Percentiles rank a stretch among this genome's conserved stretches.
phyloP scores from a whole-genome alignment of 2,329 filamentous ascomycete species.

The Beauveria sp. region DNA sequence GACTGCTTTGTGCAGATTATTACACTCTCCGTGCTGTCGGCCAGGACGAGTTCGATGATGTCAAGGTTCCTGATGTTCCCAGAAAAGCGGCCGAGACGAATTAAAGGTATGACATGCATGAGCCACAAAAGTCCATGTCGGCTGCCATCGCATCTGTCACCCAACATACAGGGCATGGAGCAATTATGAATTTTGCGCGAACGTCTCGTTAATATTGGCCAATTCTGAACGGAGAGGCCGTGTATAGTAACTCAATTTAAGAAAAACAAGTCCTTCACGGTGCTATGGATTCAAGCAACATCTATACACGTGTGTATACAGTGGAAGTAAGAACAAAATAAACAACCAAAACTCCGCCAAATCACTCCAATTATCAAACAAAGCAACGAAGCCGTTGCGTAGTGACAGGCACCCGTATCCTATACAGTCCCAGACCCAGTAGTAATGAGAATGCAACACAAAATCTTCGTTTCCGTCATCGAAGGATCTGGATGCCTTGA shows the following conservation, averaged over 20 bases:
- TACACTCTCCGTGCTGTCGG: constrained; percentile 75
- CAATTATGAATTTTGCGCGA: background rate
- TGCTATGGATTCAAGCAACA: background rate
- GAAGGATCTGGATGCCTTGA: constrained; percentile 18
- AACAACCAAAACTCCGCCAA: constrained; percentile 8
- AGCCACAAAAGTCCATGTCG: background rate
- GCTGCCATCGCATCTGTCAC: background rate
- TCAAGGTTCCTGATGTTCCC: constrained; percentile 75
- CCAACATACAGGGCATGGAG: background rate
- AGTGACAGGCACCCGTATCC: background rate
- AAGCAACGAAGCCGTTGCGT: background rate
- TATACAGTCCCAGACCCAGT: background rate
- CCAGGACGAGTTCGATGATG: constrained; percentile 95
- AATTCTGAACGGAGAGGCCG: background rate
- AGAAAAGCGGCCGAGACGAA: constrained; percentile 35
- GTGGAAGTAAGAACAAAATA: background rate
- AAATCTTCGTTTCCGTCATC: constrained; percentile 15
- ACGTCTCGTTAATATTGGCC: background rate
- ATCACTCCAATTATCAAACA: constrained; percentile 1
- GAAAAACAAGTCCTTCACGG: background rate
- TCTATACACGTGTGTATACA: constrained; percentile 3
- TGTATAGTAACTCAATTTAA: constrained; percentile 2
- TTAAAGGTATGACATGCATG: constrained; percentile 13
- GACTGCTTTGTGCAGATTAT: constrained; percentile 33
- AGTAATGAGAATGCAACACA: constrained; percentile 11